Evolutionary conservation across 306 rosid species (phyloP), one percentile per base, ranked within the genome.

Genomic region (Corylus heterophylla): DNA sequence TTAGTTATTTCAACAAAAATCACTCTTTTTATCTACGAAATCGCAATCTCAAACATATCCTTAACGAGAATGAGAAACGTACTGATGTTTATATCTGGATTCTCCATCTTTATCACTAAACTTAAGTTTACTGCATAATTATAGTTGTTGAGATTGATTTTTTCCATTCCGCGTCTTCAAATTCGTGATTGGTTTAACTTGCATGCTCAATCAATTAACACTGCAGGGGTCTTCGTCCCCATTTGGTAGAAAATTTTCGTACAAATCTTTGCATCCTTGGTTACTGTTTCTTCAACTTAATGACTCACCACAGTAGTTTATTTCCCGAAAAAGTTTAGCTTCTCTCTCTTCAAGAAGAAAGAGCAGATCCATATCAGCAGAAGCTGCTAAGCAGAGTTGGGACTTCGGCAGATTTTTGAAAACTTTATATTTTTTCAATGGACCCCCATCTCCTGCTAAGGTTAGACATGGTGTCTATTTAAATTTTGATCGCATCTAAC

Each of bases 401-500:
- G 97, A 94, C 87, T 58, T 94, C 70, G 90, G 89, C 27, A 92
- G 98, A 82, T 94, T 94, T 70, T 74, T 92, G 29, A 88, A 86
- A 89, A 92, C 97, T 4, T 20, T 94, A 8, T 92, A 79, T 69
- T 94, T 92, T 80, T 94, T 94, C 85, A 90, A 92, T 70, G 94
- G 87, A 68, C 90, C 90, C 4, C 97, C 97, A 54, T 89, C 97
- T 82, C 97, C 97, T 71, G 85, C 88, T 73, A 94, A 94, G 98
- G 98, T 94, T 62, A 67, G 82, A 58, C 22, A 52, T 54, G 80
- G 39, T 62, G 78, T 80, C 50, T 37, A 37, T 31, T 54, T 2
- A 31, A 51, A 49, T 79, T 74, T 74, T 39, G 4, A 54, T 42
- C 25, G 58, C 20, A 20, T 82, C 79, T 58, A n/a, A 9, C 18